phyloP scores from a whole-genome alignment of 805 yeast genomes.

The Suhomyces prunicola region DNA sequence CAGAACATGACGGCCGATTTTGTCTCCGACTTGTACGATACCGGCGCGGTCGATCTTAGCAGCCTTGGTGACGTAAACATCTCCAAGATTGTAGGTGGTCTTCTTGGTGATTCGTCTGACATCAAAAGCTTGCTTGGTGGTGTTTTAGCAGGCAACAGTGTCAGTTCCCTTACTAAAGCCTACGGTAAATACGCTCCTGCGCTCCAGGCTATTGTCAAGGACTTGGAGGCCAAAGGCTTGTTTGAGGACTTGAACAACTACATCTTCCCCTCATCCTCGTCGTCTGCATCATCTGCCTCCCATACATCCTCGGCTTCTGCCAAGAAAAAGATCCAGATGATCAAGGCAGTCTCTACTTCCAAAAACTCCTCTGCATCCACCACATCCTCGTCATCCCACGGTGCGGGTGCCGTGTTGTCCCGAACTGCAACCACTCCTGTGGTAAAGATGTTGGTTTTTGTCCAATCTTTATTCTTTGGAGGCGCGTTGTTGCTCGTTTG shows the following conservation, averaged over 20 bases:
- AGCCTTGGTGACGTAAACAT: slow-evolving; percentile 23
- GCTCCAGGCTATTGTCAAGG: slow-evolving; percentile 25
- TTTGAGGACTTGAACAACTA: slow-evolving; percentile 36
- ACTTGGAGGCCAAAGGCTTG: slow-evolving; percentile 34
- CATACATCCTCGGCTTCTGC: slow-evolving; percentile 5
- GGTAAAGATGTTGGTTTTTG: slow-evolving; percentile 10
- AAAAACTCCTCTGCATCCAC: background rate
- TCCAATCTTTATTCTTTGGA: slow-evolving; percentile 21
- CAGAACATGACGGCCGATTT: slow-evolving; percentile 34
- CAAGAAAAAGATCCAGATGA: slow-evolving; percentile 5
- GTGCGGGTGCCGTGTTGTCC: background rate
- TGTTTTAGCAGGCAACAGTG: slow-evolving; percentile 21
- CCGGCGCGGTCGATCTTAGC: slow-evolving; percentile 26
- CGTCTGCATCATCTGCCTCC: slow-evolving; percentile 5
- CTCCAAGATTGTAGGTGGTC: slow-evolving; percentile 21
- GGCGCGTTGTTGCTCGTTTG: slow-evolving; percentile 17
- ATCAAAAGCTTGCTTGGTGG: slow-evolving; percentile 19
- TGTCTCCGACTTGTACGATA: slow-evolving; percentile 22
- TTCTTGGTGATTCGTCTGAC: slow-evolving; percentile 21
- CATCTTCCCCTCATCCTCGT: slow-evolving; percentile 24
- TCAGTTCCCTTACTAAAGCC: slow-evolving; percentile 7
- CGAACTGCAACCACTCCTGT: slow-evolving; percentile 1
- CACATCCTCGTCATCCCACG: slow-evolving; percentile 1
- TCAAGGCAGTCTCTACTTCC: slow-evolving; percentile 4
- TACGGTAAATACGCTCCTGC: slow-evolving; percentile 30